phyloP scores from a whole-genome alignment of 1,284 basidiomycete species.

The Apiotrichum sp. region DNA sequence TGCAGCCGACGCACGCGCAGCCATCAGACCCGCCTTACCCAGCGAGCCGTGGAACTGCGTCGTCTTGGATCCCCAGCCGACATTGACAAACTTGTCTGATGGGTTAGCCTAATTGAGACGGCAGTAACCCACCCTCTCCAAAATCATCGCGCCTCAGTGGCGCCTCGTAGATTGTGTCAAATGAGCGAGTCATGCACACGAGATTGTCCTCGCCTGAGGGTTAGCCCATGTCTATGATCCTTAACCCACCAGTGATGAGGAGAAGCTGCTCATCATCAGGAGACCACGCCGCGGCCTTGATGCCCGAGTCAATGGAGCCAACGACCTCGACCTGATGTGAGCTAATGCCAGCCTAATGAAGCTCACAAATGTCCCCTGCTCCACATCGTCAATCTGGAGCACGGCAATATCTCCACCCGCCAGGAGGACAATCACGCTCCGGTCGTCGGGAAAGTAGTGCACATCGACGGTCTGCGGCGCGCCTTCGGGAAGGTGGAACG shows the following conservation, averaged over 20 bases:
- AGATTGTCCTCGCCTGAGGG: conserved; percentile 65
- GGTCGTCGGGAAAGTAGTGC: conserved; percentile 60
- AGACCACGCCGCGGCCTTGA: conserved; percentile 78
- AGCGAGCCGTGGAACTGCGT: conserved; percentile 97
- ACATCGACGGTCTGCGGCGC: conserved; percentile 56
- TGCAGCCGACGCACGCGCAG: conserved; percentile 44
- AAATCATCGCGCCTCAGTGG: conserved; percentile 68
- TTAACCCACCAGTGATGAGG: conserved; percentile 62
- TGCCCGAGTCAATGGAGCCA: conserved; percentile 78
- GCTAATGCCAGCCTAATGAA: conserved; percentile 14
- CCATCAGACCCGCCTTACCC: conserved; percentile 72
- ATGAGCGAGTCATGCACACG: conserved; percentile 80
- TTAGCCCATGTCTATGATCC: too few species aligned
- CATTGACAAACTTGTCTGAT: conserved; percentile 79
- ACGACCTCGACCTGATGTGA: conserved; percentile 59
- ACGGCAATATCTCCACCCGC: conserved; percentile 72
- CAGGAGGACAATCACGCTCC: conserved; percentile 59
- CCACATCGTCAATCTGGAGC: conserved; percentile 50
- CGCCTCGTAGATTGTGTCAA: conserved; percentile 78
- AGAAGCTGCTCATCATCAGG: conserved; percentile 82
- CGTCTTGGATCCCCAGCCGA: conserved; percentile 95
- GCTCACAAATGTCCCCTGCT: conserved; percentile 50
- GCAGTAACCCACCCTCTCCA: conserved; percentile 62
- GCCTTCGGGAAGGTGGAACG: conserved; percentile 29
- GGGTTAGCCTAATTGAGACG: conserved; percentile 10